Evolutionary conservation across 805 yeast genomes (phyloP).

Genomic region (Nakazawaea laoshanensis): DNA sequence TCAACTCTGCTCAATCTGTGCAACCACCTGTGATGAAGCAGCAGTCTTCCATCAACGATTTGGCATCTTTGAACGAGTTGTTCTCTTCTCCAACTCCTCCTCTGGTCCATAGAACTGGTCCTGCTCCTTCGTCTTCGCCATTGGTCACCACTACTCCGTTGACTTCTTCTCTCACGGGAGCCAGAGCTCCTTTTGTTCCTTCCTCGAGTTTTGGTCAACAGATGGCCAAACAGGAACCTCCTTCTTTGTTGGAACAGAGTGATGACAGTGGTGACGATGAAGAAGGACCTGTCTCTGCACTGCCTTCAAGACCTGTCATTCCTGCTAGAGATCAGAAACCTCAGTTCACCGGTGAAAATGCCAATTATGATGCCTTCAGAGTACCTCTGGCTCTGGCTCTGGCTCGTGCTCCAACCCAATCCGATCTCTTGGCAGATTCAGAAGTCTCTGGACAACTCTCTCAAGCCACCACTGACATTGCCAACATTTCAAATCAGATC

Average conservation of each 20-base stretch:
- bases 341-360: constrained; percentile 18
- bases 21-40: constrained; percentile 19
- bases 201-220: constrained; percentile 81
- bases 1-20: constrained; percentile 24
- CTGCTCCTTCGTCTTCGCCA: constrained; percentile 6
- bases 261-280: constrained; percentile 28
- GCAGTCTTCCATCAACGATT: constrained; percentile 54
- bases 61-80: constrained; percentile 50
- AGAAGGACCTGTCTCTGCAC: constrained; percentile 18
- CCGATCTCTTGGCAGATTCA: constrained; percentile 48
- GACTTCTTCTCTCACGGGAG: constrained; percentile 23
- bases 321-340: constrained; percentile 28
- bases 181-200: constrained; percentile 55
- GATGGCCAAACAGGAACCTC: constrained; percentile 27
- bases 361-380: constrained; percentile 45
- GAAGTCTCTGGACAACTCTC: constrained; percentile 63
- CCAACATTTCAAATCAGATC: constrained; percentile 79
- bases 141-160: constrained; percentile 10
- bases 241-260: constrained; percentile 24
- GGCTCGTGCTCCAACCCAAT: constrained; percentile 6
- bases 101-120: constrained; percentile 1
- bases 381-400: constrained; percentile 14
- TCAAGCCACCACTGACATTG: constrained; percentile 76
- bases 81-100: constrained; percentile 31
- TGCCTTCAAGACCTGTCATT: constrained; percentile 18